phyloP scores from a whole-genome alignment of 768 basidiomycete species.

The Collybiopsis confluens region DNA sequence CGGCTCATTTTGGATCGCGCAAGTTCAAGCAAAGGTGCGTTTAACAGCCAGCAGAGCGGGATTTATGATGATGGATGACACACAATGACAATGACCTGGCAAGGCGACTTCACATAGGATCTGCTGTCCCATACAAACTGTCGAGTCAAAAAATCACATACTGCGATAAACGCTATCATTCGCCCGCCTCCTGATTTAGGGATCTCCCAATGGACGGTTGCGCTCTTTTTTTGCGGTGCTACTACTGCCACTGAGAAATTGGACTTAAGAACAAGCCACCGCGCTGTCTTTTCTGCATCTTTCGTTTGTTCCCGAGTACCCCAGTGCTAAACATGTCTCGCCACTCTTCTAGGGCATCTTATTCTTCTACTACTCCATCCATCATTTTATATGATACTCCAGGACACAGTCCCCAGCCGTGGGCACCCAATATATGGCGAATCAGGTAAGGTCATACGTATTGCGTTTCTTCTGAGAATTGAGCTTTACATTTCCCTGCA shows the following conservation, averaged over 20 bases:
- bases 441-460: constrained; percentile 63
- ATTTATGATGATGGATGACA: not conserved
- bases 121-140: not conserved
- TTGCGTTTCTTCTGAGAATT: too few relatives aligned
- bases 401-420: constrained; percentile 58
- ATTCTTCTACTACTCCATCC: constrained; percentile 10
- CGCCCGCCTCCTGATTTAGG: not conserved
- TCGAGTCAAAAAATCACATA: not conserved
- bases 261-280: too few relatives aligned
- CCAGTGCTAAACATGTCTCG: not conserved
- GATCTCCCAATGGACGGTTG: not conserved
- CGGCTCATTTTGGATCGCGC: too few relatives aligned
- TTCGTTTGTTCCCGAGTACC: too few relatives aligned
- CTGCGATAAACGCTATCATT: not conserved
- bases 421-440: constrained; percentile 76
- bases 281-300: too few relatives aligned
- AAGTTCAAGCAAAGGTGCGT: too few relatives aligned
- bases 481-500: too few relatives aligned
- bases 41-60: too few relatives aligned
- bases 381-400: constrained; percentile 68
- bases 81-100: not conserved
- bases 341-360: constrained; percentile 1
- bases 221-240: not conserved
- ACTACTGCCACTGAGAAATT: too few relatives aligned
- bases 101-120: too few relatives aligned